Base-by-base conservation (phyloP, 306 rosid species). In the Pterocarpus macrocarpus region DNA sequence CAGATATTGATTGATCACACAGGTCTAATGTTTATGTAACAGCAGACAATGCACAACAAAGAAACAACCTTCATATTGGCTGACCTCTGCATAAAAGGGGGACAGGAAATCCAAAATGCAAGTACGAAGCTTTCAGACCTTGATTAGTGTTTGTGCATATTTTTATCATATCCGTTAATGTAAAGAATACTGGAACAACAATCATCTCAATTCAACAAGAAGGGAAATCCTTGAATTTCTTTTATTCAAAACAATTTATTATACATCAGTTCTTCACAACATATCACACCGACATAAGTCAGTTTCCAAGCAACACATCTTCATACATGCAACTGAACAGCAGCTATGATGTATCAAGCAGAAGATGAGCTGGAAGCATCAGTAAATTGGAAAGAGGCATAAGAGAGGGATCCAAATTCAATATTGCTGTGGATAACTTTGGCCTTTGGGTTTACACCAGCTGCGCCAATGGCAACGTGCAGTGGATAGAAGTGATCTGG, bases 381-480 rank as follows among this genome's bases (percentile, higher is more conserved):
- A 30, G 90, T 83, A 73, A 94, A 92, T 80, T 92, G 90, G 85
- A 85, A 94, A 64, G 97, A 94, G 53, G 98, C 91, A 78, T 91
- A 94, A 30, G 98, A 94, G 66, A 90, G 88, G 47, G 83, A 59
- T 1, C 94, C 94, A 36, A 36, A 10, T 7, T 81, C 82, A 91
- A 94, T 90, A 71, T 93, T 88, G 55, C 71, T 82, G 77, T 92
- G 98, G 43, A 92, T 82, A 50, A 84, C 84, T 80, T 91, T 90
- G 0, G 97, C 88, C 83, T 90, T 89, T 0, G 95, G 28, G 57
- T 76, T 39, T 45, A 64, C 89, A 39, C 97, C 94, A 2, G 97
- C 95, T 4, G 98, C 97, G 15, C 97, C 98, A 58, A 89, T 79
- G 13, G 98, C 98, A 14, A 94, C 92, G 5, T 92, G 95, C 71